phyloP scores from a whole-genome alignment of 805 yeast genomes.

The Dipodascopsis uninucleata region DNA sequence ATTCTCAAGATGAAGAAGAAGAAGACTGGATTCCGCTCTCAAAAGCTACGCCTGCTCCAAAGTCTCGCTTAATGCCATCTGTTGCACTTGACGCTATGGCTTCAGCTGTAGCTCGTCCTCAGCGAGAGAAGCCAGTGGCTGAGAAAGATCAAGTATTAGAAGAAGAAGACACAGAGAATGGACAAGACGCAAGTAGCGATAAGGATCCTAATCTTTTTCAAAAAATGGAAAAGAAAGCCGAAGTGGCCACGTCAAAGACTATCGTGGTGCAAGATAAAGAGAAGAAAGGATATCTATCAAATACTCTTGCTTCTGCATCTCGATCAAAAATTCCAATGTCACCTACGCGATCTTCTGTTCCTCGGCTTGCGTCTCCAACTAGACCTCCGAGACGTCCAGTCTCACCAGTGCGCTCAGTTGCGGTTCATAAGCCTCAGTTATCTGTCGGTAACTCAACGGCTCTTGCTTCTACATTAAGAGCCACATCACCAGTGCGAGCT shows the following conservation, averaged over 20 bases:
- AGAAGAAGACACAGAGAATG: background rate
- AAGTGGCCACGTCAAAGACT: conserved; percentile 2
- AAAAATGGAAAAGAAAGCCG: background rate
- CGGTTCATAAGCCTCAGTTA: no score
- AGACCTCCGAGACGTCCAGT: no score
- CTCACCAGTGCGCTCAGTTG: no score
- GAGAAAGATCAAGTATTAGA: conserved; percentile 6
- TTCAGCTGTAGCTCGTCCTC: background rate
- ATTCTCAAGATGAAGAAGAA: conserved; percentile 20
- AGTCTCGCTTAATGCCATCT: conserved; percentile 7
- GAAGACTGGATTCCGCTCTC: conserved; percentile 30
- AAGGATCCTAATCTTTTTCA: background rate
- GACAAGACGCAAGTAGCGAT: background rate
- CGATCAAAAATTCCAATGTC: conserved; percentile 11
- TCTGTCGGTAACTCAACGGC: no score
- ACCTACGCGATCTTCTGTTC: conserved; percentile 1
- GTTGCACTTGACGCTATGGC: background rate
- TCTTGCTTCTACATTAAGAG: no score
- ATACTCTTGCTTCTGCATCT: conserved; percentile 23
- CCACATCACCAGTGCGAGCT: no score
- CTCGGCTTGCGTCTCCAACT: conserved; percentile 8
- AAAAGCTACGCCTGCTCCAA: conserved; percentile 23
- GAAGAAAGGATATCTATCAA: conserved; percentile 9
- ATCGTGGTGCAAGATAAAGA: background rate
- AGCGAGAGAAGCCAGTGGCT: background rate